Evolutionary conservation across 1,139 yeast species (phyloP).

Genomic region (Yamadazyma oceani): DNA sequence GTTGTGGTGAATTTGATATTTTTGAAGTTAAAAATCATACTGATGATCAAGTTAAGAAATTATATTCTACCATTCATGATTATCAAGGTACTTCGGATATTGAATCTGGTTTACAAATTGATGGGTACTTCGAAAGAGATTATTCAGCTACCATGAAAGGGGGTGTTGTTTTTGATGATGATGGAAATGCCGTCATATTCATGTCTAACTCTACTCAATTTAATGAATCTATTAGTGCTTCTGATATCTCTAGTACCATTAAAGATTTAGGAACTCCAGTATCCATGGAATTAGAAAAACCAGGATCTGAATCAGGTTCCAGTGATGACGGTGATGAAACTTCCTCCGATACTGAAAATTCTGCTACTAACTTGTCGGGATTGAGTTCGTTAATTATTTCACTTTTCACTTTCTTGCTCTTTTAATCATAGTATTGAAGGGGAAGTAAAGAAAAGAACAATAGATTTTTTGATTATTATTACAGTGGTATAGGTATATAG

Average conservation of each 20-base stretch:
- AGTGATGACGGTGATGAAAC: slow-evolving; percentile 15
- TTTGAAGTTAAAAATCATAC: slow-evolving; percentile 64
- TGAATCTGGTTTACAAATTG: slow-evolving; percentile 56
- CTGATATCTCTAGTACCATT: slow-evolving; percentile 39
- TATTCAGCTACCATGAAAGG: slow-evolving; percentile 54
- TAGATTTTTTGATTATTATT: too few species aligned
- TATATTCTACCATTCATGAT: slow-evolving; percentile 69
- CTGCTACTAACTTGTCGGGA: slow-evolving; percentile 14
- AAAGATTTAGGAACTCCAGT: slow-evolving; percentile 25
- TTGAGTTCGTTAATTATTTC: slow-evolving; percentile 6
- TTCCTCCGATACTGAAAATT: slow-evolving; percentile 19
- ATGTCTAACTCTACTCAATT: slow-evolving; percentile 56
- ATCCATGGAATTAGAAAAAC: slow-evolving; percentile 23
- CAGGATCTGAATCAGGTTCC: slow-evolving; percentile 17
- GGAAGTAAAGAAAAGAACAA: too few species aligned
- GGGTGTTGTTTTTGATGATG: slow-evolving; percentile 66
- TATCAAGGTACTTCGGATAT: slow-evolving; percentile 67
- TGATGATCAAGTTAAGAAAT: slow-evolving; percentile 41
- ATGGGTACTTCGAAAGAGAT: slow-evolving; percentile 59
- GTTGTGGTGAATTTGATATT: slow-evolving; percentile 95
- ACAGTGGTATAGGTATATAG: too few species aligned
- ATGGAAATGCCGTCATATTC: slow-evolving; percentile 62
- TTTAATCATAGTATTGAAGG: slow-evolving; percentile 6
- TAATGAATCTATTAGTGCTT: slow-evolving; percentile 34
- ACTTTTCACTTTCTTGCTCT: slow-evolving; percentile 9